Evolutionary conservation across 352 stramenopile genomes (phyloP), one percentile per base, ranked within the genome.

Genomic region (Phytopythium vexans): DNA sequence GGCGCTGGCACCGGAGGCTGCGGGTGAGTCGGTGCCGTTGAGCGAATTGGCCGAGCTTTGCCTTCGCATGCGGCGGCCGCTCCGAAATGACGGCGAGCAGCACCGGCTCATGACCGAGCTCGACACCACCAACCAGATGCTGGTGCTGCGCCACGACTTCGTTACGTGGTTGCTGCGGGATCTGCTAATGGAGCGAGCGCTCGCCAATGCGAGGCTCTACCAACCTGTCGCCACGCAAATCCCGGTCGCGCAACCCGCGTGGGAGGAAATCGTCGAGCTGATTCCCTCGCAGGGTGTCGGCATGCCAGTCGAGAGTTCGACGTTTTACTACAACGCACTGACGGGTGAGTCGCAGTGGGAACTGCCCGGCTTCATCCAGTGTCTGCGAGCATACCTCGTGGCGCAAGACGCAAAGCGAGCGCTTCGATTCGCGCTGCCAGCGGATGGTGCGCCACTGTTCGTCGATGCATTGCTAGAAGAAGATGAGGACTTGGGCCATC

Each of bases 51-150:
- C 64, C 32, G 68, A 82, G 35, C 63, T 85, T 38, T 88, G 77
- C 40, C 51, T 44, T 15, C 62, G 61, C 34, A 70, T 84, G 43
- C 60, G 60, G 1, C 64, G 68, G 8, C 58, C 72, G 8, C 37
- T 86, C 4, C 70, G 62, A 16, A 72, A 82, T 41, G 70, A 76
- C 2, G 60, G 63, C 42, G 72, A 88, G 49, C 65, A 75, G 12
- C 53, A 60, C 35, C 68, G 60, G 2, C 60, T 86, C 16, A 73
- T 88, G 72, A 57, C 46, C 16, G 68, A 76, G 45, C 64, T 91
- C 34, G 77, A 91, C 52, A 79, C 71, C 42, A 70, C 68, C 8
- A 86, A 84, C 54, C 52, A 66, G 12, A 88, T 91, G 77, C 39
- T 68, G 3, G 70, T 91, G 34, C 45, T 70, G 36, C 66, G 79